Evolutionary conservation across 352 stramenopile species (phyloP), one percentile per base, ranked within the genome.

Genomic region (Thalassiosira oceanica): DNA sequence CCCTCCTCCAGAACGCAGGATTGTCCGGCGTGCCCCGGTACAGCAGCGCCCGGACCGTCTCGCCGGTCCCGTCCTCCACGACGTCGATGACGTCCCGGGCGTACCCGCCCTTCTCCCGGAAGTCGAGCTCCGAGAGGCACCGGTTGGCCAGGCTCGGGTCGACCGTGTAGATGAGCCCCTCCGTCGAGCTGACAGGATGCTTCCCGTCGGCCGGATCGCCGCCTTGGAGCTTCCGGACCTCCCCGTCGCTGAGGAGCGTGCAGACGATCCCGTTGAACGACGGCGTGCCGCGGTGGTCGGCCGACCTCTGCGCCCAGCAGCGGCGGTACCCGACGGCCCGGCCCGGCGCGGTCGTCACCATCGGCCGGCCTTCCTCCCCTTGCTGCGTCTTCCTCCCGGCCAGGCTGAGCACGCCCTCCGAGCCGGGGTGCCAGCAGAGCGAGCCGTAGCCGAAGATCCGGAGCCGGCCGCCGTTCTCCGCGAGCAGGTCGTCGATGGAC

Each of bases 41-140:
- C 27, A 88, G 46, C 29, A 90, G 57, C 4, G 74, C 77, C 45
- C 85, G 61, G 23, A 83, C 41, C 16, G 51, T 69, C 33, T 82
- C 56, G 16, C 66, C 64, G 5, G 52, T 83, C 16, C 80, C 60
- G 37, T 85, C 77, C 68, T 88, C 79, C 1, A 88, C 43, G 0
- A 90, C 83, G 36, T 83, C 60, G 53, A 88, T 85, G 1, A 86
- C 51, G 43, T 90, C 83, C 51, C 83, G 37, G 33, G 76, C 74
- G 62, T 90, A 88, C 6, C 83, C 83, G 45, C 80, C 83, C 42
- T 86, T 90, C 73, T 90, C 80, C 50, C 83, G 69, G 80, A 90
- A 90, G 66, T 90, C 83, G n/a, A 90, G 58, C 60, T 90, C 80
- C 3, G 70, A 71, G 43, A 90, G 65, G 54, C 79, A 88, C 58